Evolutionary conservation across 164 flowering plant genomes (phyloP), one percentile per base, ranked within the genome.

Genomic region (Aristolochia contorta): DNA sequence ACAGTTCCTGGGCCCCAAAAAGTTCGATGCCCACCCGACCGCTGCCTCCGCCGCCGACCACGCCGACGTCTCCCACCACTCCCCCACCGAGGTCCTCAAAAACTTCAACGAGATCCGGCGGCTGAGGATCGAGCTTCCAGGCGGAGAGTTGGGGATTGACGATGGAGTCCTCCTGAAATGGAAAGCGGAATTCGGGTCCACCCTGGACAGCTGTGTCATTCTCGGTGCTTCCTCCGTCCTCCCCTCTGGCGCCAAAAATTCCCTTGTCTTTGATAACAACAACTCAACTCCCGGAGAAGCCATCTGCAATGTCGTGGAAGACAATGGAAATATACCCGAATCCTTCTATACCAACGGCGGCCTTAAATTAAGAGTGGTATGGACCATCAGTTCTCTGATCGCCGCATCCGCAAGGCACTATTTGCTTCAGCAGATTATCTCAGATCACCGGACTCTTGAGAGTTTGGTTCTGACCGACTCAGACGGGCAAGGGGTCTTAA

Each of bases 271-370:
- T 8, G 53, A 15, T 52, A 8, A 10, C 37, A 8, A 10, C 37
- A 24, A 37, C 32, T 41, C 55, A 20, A 46, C 30, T 45, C 67
- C 16, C 30, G 47, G 30, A 54, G 47, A 33, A 10, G 55, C 32
- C 45, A 41, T 27, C 33, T 18, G 19, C 20, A 67, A 45, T 25
- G 19, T 0, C 15, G 69, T 56, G 10, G 87, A 86, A 4, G 96
- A 92, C 63, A 86, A 84, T 69, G 98, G 91, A 52, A 86, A 83
- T 71, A 87, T 89, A 22, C 96, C 98, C 0, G 96, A 92, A 25
- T 79, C 95, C 18, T 92, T 92, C 69, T 89, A 87, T 76, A 87
- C 96, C 0, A 87, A 87, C 64, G 98, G 98, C 10, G 96, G 93
- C 0, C 61, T 90, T 65, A 90, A 90, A 63, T 57, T 85, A 74